Conservation (phyloP, 2,329 filamentous ascomycete genomes). For the Fusarium marasasianum region DNA sequence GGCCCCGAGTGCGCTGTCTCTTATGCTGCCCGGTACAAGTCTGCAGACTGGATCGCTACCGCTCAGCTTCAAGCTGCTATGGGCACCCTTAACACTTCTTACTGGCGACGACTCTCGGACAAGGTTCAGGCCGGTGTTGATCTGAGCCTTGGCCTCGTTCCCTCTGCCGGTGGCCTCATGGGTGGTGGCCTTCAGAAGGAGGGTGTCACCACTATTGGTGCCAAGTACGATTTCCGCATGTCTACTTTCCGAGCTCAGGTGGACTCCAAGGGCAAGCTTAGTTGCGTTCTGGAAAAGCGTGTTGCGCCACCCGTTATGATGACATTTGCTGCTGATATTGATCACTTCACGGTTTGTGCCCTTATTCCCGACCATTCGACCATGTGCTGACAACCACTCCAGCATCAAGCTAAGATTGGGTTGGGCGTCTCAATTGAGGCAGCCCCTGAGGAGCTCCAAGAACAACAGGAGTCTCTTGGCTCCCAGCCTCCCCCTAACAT, state of each 20-base stretch:
- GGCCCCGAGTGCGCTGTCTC: conserved; percentile 91
- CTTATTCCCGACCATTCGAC: background rate
- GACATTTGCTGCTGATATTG: conserved; percentile 95
- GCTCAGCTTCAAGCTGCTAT: conserved; percentile 85
- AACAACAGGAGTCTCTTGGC: conserved; percentile 75
- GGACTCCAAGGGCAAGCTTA: conserved; percentile 93
- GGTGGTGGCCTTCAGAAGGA: conserved; percentile 82
- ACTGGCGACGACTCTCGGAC: conserved; percentile 92
- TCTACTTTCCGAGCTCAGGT: conserved; percentile 96
- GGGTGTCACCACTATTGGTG: conserved; percentile 88
- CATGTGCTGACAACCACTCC: conserved; percentile 32
- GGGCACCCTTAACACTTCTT: conserved; percentile 88
- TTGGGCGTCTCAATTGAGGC: conserved; percentile 93
- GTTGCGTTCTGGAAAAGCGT: conserved; percentile 93
- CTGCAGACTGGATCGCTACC: conserved; percentile 90
- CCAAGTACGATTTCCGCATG: conserved; percentile 98
- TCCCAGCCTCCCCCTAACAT: conserved; percentile 65
- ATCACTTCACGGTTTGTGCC: conserved; percentile 86
- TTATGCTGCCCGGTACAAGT: conserved; percentile 92
- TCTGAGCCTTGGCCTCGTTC: conserved; percentile 85
- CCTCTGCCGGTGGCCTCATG: conserved; percentile 74
- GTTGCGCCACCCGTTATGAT: conserved; percentile 92
- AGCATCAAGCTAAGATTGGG: conserved; percentile 96
- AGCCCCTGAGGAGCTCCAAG: conserved; percentile 84
- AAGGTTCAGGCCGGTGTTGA: conserved; percentile 97